Percentiles rank a stretch among this genome's conserved stretches.
phyloP scores from a whole-genome alignment of 2,329 filamentous ascomycete species.

The Verticillium albo-atrum region DNA sequence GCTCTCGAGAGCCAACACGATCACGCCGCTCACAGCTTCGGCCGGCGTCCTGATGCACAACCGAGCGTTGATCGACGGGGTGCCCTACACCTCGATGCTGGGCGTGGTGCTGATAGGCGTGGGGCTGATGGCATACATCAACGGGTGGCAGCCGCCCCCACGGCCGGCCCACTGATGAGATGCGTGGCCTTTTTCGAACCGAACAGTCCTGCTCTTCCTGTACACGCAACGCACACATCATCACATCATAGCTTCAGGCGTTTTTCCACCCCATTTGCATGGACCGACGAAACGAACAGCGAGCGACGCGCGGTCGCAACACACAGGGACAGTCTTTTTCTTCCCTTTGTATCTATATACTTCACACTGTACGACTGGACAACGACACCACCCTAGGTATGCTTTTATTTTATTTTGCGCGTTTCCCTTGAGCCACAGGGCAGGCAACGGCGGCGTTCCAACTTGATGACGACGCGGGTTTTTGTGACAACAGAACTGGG shows the following conservation, averaged over 20 bases:
- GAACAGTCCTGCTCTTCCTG: not conserved
- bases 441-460: not conserved
- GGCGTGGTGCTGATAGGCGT: conserved; percentile 78
- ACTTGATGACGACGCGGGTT: not conserved
- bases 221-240: not conserved
- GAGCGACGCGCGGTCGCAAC: not conserved
- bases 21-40: conserved; percentile 37
- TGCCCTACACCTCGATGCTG: conserved; percentile 78
- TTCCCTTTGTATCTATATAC: conserved; percentile 4
- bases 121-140: conserved; percentile 81
- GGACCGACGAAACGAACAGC: not conserved
- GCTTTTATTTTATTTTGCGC: not conserved
- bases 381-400: not conserved
- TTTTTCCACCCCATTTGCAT: not conserved
- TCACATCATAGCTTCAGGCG: conserved; percentile 1
- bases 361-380: conserved; percentile 1
- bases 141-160: conserved; percentile 64
- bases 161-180: conserved; percentile 26
- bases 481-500: not conserved
- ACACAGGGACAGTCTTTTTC: not conserved
- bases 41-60: conserved; percentile 37
- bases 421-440: not conserved
- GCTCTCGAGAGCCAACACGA: conserved; percentile 44
- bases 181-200: not conserved
- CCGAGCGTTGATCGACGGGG: conserved; percentile 46